These are phyloP conservation scores for Sporothrix luriei DNA, from an alignment of 2,329 filamentous ascomycete genomes.

Conservation along the genomic window DNA sequence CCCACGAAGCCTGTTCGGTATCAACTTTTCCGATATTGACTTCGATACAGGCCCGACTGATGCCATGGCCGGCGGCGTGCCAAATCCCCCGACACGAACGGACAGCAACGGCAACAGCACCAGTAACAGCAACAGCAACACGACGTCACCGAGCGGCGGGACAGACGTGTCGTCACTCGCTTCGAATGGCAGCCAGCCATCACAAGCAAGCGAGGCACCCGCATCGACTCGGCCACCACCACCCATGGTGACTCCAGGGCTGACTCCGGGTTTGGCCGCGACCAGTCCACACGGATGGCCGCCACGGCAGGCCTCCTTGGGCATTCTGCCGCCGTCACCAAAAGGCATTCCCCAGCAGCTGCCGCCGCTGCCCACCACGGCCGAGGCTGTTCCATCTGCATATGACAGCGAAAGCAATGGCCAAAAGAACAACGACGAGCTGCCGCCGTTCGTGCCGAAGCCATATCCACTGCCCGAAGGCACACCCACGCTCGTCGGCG, in stretches of 20 bases:
- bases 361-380: neutral
- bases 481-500: neutral
- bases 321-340: constrained; percentile 4
- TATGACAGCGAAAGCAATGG: neutral
- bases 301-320: neutral
- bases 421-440: neutral
- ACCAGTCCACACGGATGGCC: constrained; percentile 9
- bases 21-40: constrained; percentile 27
- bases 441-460: neutral
- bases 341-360: neutral
- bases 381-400: neutral
- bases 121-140: constrained; percentile 16
- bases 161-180: neutral
- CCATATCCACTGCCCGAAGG: neutral
- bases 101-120: neutral
- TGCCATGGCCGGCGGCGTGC: constrained; percentile 15
- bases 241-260: neutral
- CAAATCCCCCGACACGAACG: neutral
- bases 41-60: constrained; percentile 5
- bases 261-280: neutral
- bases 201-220: neutral
- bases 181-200: neutral
- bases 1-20: constrained; percentile 25
- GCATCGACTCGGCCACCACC: neutral
- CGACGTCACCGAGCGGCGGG: constrained; percentile 3